Evolutionary conservation across 225 moss, liverwort and hornwort genomes (phyloP).

Genomic region (Rhytidiadelphus loreus): DNA sequence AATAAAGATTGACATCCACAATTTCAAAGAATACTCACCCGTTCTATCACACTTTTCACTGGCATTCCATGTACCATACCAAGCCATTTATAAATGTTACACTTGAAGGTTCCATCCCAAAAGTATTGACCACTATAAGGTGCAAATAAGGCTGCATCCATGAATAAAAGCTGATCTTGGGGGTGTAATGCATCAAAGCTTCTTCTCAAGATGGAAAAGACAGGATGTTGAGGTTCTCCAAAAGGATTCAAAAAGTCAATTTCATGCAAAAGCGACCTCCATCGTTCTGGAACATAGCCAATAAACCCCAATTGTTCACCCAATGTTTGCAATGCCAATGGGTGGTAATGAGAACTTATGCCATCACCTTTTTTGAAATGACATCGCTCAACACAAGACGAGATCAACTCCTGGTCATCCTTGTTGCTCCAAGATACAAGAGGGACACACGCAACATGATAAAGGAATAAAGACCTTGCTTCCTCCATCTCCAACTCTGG

Average conservation of each 20-base stretch:
- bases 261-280: not conserved
- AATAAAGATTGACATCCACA: not conserved
- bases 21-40: not conserved
- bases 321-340: not conserved
- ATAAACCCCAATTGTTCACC: not conserved
- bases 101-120: not conserved
- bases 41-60: not conserved
- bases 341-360: not conserved
- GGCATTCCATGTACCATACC: not conserved
- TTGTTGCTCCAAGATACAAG: not conserved
- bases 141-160: not conserved
- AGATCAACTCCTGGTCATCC: not conserved
- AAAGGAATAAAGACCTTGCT: not conserved
- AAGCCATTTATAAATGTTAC: not conserved
- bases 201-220: not conserved
- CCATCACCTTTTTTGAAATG: not conserved
- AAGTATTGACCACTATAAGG: not conserved
- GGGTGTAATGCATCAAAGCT: not conserved
- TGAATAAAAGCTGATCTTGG: not conserved
- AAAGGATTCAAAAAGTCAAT: not conserved
- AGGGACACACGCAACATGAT: not conserved
- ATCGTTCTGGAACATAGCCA: not conserved
- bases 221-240: not conserved
- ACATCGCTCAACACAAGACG: not conserved
- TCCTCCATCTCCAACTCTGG: not conserved